A percentile compares a stretch with the other conserved stretches of the same genome.
Conservation (phyloP, 345 rosid genomes). For the Heritiera fomes region DNA sequence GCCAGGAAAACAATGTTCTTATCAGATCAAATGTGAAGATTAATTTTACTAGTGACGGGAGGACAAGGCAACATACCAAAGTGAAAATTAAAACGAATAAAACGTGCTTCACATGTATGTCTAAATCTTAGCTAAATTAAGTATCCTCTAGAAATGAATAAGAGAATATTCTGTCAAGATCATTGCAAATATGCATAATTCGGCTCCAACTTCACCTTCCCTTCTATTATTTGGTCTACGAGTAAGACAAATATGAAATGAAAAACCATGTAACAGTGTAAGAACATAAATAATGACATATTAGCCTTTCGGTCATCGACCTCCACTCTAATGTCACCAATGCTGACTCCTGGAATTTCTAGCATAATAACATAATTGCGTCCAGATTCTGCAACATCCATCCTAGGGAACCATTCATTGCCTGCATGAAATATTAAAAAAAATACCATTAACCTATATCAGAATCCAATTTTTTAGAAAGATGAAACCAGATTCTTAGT, state of each 20-base stretch:
- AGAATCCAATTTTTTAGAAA: background rate
- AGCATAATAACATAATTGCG: slow-evolving; percentile 51
- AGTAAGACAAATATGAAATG: background rate
- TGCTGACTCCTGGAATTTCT: slow-evolving; percentile 70
- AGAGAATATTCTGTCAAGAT: background rate
- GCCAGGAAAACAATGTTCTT: slow-evolving; percentile 21
- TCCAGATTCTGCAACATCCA: slow-evolving; percentile 58
- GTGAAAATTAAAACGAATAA: background rate
- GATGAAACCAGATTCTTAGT: background rate
- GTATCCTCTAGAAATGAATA: background rate
- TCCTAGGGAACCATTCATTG: slow-evolving; percentile 59
- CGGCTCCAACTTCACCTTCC: background rate
- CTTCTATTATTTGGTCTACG: background rate
- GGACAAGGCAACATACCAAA: background rate
- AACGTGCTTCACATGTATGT: background rate
- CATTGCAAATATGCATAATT: background rate
- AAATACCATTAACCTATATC: background rate
- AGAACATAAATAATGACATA: slow-evolving; percentile 8
- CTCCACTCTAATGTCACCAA: slow-evolving; percentile 74
- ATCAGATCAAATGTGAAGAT: slow-evolving; percentile 11
- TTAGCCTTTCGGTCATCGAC: slow-evolving; percentile 42
- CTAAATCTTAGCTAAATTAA: background rate
- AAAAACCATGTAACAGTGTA: background rate
- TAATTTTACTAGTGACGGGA: background rate
- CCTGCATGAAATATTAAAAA: slow-evolving; percentile 35